Base-by-base conservation (phyloP, 768 basidiomycete genomes). In the Kwoniella mangroviensis region DNA sequence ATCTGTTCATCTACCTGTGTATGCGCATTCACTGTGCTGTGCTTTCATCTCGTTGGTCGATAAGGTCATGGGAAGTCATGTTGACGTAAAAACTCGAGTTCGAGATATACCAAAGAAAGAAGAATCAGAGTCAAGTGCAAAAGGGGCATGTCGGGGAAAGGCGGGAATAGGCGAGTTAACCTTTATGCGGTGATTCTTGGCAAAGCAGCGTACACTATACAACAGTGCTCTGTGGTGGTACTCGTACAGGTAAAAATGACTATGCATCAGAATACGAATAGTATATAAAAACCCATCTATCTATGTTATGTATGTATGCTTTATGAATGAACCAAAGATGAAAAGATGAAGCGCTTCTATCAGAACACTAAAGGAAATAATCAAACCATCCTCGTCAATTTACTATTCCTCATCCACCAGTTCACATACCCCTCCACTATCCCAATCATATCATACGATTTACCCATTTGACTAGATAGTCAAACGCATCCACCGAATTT, bases 401-500 rank as follows among this genome's bases (percentile, higher is more conserved):
- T 12, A 21, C n/a, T n/a, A n/a, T 19, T n/a, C 11, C 19, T n/a
- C 21, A 12, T n/a, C 24, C 53, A 54, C 0, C n/a, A 7, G 17
- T 19, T 24, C 21, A 13, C n/a, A 54, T 24, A 24, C 6, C 49
- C 17, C n/a, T 24, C 11, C 53, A n/a, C 21, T 24, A n/a, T 54
- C 24, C 24, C 53, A 11, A 12, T 3, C n/a, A 19, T 24, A n/a
- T 2, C 49, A 17, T 51, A 54, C 53, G 53, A 4, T 24, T 11
- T 21, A 54, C 53, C 53, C n/a, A n/a, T 54, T 24, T 12, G 15
- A 24, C 12, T n/a, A 65, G 54, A 11, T 54, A 65, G 53, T 63
- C 61, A 70, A 56, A 55, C 70, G 57, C 68, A 67, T 21, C 69
- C 64, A 6, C 41, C 28, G 13, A 73, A 34, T 53, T 67, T 71